Evolutionary conservation across 805 yeast species (phyloP), one percentile per base, ranked within the genome.

Genomic region (Wickerhamiella kurtzmanii): DNA sequence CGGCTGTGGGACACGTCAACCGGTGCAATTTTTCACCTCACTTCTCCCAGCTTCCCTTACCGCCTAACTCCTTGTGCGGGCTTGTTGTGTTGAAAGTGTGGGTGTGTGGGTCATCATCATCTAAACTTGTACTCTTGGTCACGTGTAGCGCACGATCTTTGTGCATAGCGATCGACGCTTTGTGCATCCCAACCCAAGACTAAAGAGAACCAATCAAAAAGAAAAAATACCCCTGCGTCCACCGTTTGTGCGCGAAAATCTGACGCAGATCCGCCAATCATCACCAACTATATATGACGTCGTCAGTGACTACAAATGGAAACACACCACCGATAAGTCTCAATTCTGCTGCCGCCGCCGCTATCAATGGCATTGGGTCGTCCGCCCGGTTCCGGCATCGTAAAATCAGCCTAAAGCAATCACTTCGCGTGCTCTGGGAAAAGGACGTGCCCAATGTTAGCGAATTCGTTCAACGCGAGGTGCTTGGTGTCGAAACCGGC

Each of bases 401-500:
- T 50, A 92, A 92, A 67, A 88, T 89, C 54, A 82, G 94, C 43
- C 92, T 88, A 43, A 92, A 88, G 63, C 95, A 87, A 62, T 77
- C 83, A 9, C 73, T 89, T 48, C 80, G 80, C 50, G 80, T 89
- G 6, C 74, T 80, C 61, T 74, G 75, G 60, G 94, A 85, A 55
- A 68, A 71, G 47, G 96, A 89, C 57, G 67, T 89, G 44, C 89
- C 95, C 1, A 82, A 82, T 53, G 61, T 80, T 41, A 95, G 87
- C 52, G 75, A 79, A 21, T 83, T 77, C 47, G 82, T 77, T 37
- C 94, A 82, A 62, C 76, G 97, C 39, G 96, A 89, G 53, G 66
- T 84, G 25, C 86, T 85, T 57, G 85, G 86, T 18, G 76, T 92
- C 40, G 98, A 92, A 58, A 89, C 97, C 4, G 98, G 98, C 65